Evolutionary conservation across 2,329 filamentous ascomycete genomes (phyloP), one percentile per base, ranked within the genome.

Genomic region (Parascedosporium putredinis): DNA sequence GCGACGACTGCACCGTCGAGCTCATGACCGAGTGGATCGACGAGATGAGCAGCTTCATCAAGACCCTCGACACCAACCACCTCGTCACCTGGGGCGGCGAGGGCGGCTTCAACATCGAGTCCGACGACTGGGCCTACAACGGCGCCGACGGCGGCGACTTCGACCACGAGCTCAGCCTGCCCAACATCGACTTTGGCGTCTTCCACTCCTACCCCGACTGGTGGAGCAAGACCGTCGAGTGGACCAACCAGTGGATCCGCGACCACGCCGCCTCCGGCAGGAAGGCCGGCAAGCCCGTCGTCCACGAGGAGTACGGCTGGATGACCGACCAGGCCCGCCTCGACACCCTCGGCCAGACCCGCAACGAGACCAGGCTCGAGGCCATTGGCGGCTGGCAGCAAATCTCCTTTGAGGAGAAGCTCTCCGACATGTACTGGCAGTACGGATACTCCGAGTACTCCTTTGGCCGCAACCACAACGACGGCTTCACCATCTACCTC

Each of bases 181-280:
- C 66, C 14, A 71, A 67, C 50, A 67, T 79, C 43, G 75, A 78
- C 60, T 78, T 76, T 51, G 73, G 73, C 48, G 69, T 68, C 1
- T 76, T 78, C 63, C 76, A 79, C 59, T 68, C 69, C 0, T 79
- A 79, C 57, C 74, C 76, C 0, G 73, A 78, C 57, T 74, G 70
- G 68, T 78, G 74, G 73, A 63, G 58, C 51, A 76, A 75, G 66
- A 75, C 71, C 0, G 62, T 70, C 3, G 64, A 64, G 33, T 78
- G 76, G 75, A 68, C 72, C 0, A 64, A 69, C 31, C 71, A 74
- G 54, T 79, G 75, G 76, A 72, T 79, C 56, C 65, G 66, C 7
- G 74, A 78, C 56, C 75, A 79, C 52, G 74, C 70, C 0, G 65
- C 62, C 0, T 64, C 71, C 0, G 70, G 64, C 1, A 61, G 65